These are phyloP conservation scores for Arthrinium puccinioides DNA, from an alignment of 2,329 filamentous ascomycete species.

Conservation along the genomic window DNA sequence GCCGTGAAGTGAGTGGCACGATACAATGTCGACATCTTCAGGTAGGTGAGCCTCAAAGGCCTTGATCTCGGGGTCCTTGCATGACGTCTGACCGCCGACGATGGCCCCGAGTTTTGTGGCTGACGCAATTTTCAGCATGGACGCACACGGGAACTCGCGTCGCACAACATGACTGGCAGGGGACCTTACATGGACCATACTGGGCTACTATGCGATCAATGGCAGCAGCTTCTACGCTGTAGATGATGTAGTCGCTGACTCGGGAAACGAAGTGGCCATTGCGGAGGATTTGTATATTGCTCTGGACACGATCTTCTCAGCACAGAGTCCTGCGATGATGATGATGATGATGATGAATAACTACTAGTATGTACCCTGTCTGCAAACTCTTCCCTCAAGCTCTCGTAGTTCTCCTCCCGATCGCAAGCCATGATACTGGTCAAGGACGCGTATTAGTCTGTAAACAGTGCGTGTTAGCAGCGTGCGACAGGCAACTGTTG, in stretches of 20 bases:
- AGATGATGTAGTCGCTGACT: slow-evolving; percentile 96
- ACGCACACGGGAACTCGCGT: too few relatives aligned
- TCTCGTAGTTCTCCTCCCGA: slow-evolving; percentile 79
- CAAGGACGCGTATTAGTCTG: slow-evolving; percentile 4
- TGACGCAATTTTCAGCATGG: too few relatives aligned
- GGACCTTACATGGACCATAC: slow-evolving; percentile 80
- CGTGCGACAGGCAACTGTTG: slow-evolving; percentile 12
- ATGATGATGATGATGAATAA: slow-evolving; percentile 19
- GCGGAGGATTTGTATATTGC: slow-evolving; percentile 76
- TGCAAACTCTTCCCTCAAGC: slow-evolving; percentile 72
- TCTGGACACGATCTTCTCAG: slow-evolving; percentile 60
- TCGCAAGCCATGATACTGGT: slow-evolving; percentile 90
- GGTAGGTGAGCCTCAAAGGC: slow-evolving; percentile 90
- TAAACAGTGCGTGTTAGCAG: slow-evolving; percentile 14
- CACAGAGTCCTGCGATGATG: slow-evolving; percentile 23
- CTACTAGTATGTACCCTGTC: slow-evolving; percentile 60
- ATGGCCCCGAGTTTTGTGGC: slow-evolving; percentile 93
- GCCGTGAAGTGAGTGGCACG: slow-evolving; percentile 93
- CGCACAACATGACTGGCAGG: background rate
- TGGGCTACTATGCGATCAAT: slow-evolving; percentile 81
- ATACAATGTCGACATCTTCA: slow-evolving; percentile 83
- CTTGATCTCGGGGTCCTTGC: slow-evolving; percentile 91
- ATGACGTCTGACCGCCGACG: slow-evolving; percentile 95
- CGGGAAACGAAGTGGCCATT: slow-evolving; percentile 96
- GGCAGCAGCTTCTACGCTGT: slow-evolving; percentile 90